Percentiles rank a stretch among this genome's conserved stretches.
Evolutionary conservation across 805 yeast species (phyloP).

Genomic region (Metschnikowia noctiluminum): DNA sequence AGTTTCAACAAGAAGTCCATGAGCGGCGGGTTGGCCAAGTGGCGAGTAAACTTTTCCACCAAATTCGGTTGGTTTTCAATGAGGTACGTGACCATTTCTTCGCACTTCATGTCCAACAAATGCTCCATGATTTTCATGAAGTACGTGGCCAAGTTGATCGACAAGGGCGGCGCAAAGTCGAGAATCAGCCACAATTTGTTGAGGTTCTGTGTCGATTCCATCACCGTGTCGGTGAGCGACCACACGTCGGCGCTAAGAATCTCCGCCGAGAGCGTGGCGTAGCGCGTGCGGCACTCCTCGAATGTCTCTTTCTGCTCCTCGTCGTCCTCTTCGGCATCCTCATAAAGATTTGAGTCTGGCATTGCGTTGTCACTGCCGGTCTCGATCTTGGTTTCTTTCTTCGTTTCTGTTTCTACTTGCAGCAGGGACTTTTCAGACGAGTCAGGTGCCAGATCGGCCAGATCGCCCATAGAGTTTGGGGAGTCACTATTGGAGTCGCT

Average conservation of each 20-base stretch:
- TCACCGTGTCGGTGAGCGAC: slow-evolving; percentile 86
- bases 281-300: slow-evolving; percentile 34
- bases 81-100: slow-evolving; percentile 43
- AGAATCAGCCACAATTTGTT: slow-evolving; percentile 76
- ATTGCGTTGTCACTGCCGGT: slow-evolving; percentile 2
- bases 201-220: slow-evolving; percentile 66
- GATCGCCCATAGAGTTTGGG: background rate
- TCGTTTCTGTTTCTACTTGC: background rate
- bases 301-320: slow-evolving; percentile 16
- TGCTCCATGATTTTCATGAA: slow-evolving; percentile 46
- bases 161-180: slow-evolving; percentile 58
- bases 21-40: slow-evolving; percentile 43
- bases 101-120: slow-evolving; percentile 46
- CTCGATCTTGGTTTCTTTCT: slow-evolving; percentile 19
- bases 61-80: slow-evolving; percentile 41
- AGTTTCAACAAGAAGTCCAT: slow-evolving; percentile 44
- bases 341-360: background rate
- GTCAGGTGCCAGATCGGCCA: too few relatives aligned
- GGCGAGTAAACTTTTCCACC: slow-evolving; percentile 41
- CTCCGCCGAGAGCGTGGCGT: slow-evolving; percentile 67
- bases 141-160: slow-evolving; percentile 77
- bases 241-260: slow-evolving; percentile 88
- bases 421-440: too few relatives aligned
- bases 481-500: background rate
- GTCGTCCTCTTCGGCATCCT: slow-evolving; percentile 6